phyloP scores from a whole-genome alignment of 1,139 yeast genomes.

The Pneumocystis canis region DNA sequence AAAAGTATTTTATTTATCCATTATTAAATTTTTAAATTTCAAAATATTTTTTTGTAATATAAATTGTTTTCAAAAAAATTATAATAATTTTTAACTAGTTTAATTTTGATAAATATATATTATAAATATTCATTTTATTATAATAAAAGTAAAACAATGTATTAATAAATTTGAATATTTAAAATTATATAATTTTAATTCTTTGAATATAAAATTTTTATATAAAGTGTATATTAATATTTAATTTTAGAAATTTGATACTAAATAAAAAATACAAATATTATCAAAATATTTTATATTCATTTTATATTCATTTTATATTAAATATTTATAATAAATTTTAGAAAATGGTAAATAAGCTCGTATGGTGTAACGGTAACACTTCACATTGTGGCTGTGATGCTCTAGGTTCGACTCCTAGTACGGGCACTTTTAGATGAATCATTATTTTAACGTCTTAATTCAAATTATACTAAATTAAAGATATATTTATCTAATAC shows the following conservation, averaged over 20 bases:
- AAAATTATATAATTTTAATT: neutral
- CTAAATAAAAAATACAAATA: too few species aligned
- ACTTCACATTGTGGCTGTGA: constrained; percentile 1
- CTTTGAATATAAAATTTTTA: neutral
- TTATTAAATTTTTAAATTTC: too few species aligned
- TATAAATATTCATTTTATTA: neutral
- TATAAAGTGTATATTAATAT: neutral
- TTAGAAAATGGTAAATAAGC: neutral
- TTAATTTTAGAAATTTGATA: too few species aligned
- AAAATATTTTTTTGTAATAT: too few species aligned
- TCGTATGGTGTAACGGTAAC: constrained; percentile 1
- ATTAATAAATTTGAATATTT: neutral
- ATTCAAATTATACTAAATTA: too few species aligned
- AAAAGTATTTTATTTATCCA: too few species aligned
- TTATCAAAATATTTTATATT: too few species aligned
- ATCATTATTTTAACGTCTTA: too few species aligned
- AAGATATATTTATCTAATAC: too few species aligned
- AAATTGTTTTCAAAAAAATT: too few species aligned
- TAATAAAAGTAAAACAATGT: neutral
- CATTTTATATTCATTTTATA: neutral
- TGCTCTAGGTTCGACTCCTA: constrained; percentile 1
- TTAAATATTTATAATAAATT: neutral
- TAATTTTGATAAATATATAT: too few species aligned
- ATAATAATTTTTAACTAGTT: too few species aligned
- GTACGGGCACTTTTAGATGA: neutral